Conservation (phyloP, 305 asterid species). For the Solanum hybrid region DNA sequence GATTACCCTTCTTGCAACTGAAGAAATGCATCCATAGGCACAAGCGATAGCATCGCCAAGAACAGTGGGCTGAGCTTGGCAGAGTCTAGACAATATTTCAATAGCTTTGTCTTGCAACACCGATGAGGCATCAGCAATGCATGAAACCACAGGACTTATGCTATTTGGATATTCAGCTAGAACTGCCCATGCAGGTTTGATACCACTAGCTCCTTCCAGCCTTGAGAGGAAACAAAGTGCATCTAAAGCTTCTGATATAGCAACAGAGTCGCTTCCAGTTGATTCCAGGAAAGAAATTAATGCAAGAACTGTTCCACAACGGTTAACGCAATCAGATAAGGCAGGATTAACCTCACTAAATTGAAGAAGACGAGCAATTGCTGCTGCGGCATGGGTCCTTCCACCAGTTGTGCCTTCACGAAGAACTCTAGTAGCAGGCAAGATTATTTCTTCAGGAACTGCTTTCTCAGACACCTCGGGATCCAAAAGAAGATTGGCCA, state of each 20-base stretch:
- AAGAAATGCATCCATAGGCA: conserved; percentile 71
- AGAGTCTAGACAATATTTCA: conserved; percentile 70
- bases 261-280: conserved; percentile 55
- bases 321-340: conserved; percentile 66
- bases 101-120: conserved; percentile 85
- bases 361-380: conserved; percentile 81
- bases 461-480: conserved; percentile 68
- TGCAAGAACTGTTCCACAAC: conserved; percentile 88
- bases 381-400: conserved; percentile 84
- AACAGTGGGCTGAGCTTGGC: conserved; percentile 59
- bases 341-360: conserved; percentile 60
- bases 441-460: conserved; percentile 64
- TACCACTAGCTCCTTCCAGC: conserved; percentile 46
- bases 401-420: conserved; percentile 74
- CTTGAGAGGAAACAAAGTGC: conserved; percentile 83
- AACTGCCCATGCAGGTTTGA: conserved; percentile 84
- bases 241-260: conserved; percentile 74
- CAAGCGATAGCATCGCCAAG: conserved; percentile 65
- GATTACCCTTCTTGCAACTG: conserved; percentile 65
- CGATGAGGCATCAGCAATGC: conserved; percentile 75
- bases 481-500: conserved; percentile 91
- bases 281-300: conserved; percentile 78
- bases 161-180: conserved; percentile 85
- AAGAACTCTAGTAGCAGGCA: conserved; percentile 80
- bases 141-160: conserved; percentile 70